Evolutionary conservation across 2,329 filamentous ascomycete species (phyloP), one percentile per base, ranked within the genome.

Genomic region (Chaetoscypha palmicola): DNA sequence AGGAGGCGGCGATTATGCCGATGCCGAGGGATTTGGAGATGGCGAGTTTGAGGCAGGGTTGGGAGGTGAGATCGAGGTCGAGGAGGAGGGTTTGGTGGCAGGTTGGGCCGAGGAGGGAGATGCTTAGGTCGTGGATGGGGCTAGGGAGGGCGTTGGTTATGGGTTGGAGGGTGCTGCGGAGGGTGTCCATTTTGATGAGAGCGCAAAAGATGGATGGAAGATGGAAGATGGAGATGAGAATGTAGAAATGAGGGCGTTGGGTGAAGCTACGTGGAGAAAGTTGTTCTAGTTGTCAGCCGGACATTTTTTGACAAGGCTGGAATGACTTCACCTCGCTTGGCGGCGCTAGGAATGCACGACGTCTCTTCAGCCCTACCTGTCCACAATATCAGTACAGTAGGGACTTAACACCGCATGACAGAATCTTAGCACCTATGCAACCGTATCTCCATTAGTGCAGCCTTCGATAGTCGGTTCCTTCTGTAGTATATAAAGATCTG

Each of bases 1-100:
- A 82, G 21, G 86, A 90, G 41, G 89, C 88, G 55, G 77, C 83
- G 62, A 98, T 89, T 68, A 98, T 98, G 64, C 82, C 92, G 56
- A 97, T 83, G 45, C 92, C 91, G 12, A 98, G 81, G 2, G 76
- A 88, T 70, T 98, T 98, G 61, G 86, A 94, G 61, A 97, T 77
- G 56, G 81, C 90, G 40, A 96, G 80, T 63, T 92, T 92, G 58
- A 95, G 69, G 72, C 92, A 98, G 47, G 77, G 79, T 4, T 77
- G 75, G 60, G 88, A 78, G 51, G 79, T 76, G 58, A 84, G 72
- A 68, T 94, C 84, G 62, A 98, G 75, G 60, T 96, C 82, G 60
- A 92, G 81, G 52, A 98, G 68, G 39, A 98, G 79, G 12, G 81
- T 79, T 61, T 83, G 77, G 78, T 97, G 94, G 79, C 92, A 98